These are phyloP conservation scores for Mangifera indica DNA, from an alignment of 345 rosid genomes.

Conservation along the genomic window DNA sequence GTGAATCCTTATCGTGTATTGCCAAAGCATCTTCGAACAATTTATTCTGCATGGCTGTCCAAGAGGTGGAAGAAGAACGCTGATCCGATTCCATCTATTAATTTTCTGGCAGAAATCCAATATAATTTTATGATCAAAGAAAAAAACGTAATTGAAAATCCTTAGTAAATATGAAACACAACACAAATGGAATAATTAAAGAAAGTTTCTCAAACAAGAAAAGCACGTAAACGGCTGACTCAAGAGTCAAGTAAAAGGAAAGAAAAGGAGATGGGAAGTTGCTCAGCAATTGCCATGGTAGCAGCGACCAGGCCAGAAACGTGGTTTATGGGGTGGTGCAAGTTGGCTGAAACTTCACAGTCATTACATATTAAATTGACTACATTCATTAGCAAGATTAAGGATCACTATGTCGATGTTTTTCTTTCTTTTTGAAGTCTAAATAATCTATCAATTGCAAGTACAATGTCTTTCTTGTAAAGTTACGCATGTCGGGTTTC, in stretches of 20 bases:
- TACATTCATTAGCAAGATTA: too few species aligned
- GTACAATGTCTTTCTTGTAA: conserved; percentile 18
- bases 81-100: conserved; percentile 22
- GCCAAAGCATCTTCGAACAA: conserved; percentile 52
- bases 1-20: conserved; percentile 38
- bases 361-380: too few species aligned
- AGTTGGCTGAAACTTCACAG: conserved; percentile 5
- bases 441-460: neutral
- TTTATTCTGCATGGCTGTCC: conserved; percentile 46
- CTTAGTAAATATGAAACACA: too few species aligned
- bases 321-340: neutral
- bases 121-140: too few species aligned
- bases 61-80: conserved; percentile 15
- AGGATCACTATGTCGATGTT: too few species aligned
- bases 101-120: too few species aligned
- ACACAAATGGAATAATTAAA: too few species aligned
- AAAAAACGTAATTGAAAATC: too few species aligned
- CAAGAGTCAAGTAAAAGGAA: too few species aligned
- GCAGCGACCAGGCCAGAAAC: conserved; percentile 13
- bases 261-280: neutral
- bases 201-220: too few species aligned
- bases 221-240: too few species aligned
- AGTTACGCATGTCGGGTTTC: conserved; percentile 16
- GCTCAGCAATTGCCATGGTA: neutral
- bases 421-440: neutral